Evolutionary conservation across 116 monocot genomes (phyloP).

Genomic region (Phalaenopsis hybrid): DNA sequence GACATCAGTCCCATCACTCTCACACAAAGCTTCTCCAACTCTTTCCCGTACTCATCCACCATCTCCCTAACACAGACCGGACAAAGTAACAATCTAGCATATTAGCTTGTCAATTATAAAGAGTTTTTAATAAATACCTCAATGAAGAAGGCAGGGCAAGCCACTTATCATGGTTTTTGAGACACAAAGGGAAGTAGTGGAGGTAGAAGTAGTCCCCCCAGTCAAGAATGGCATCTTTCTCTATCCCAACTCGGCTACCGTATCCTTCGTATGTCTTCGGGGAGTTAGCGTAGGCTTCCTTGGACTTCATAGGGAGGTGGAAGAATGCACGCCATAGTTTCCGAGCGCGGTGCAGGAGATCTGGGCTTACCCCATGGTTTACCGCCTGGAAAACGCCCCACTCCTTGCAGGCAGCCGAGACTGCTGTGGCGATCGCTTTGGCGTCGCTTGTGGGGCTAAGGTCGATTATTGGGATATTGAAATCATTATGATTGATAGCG

Average conservation of each 20-base stretch:
- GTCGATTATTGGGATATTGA: slow-evolving; percentile 37
- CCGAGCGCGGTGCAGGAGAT: slow-evolving; percentile 15
- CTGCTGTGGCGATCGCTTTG: neutral
- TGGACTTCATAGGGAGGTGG: slow-evolving; percentile 46
- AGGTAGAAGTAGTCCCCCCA: slow-evolving; percentile 82
- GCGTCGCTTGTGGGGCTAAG: slow-evolving; percentile 4
- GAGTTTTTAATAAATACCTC: slow-evolving; percentile 17
- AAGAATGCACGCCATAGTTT: slow-evolving; percentile 55
- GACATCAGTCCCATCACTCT: neutral
- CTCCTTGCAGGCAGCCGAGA: slow-evolving; percentile 43
- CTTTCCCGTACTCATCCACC: neutral
- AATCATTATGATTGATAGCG: neutral
- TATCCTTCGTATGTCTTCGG: slow-evolving; percentile 59
- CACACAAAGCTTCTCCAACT: neutral
- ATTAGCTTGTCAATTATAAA: neutral
- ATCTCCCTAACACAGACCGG: neutral
- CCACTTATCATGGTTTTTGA: slow-evolving; percentile 38
- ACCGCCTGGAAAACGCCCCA: slow-evolving; percentile 81
- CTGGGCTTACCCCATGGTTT: slow-evolving; percentile 47
- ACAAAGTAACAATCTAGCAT: too few species aligned
- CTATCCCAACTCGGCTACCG: slow-evolving; percentile 51
- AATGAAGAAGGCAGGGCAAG: slow-evolving; percentile 32
- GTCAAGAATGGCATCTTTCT: slow-evolving; percentile 43
- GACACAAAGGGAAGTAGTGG: slow-evolving; percentile 23
- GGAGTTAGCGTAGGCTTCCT: slow-evolving; percentile 43